Conservation (phyloP, 1,139 yeast genomes). For the Suhomyces guaymorum region DNA sequence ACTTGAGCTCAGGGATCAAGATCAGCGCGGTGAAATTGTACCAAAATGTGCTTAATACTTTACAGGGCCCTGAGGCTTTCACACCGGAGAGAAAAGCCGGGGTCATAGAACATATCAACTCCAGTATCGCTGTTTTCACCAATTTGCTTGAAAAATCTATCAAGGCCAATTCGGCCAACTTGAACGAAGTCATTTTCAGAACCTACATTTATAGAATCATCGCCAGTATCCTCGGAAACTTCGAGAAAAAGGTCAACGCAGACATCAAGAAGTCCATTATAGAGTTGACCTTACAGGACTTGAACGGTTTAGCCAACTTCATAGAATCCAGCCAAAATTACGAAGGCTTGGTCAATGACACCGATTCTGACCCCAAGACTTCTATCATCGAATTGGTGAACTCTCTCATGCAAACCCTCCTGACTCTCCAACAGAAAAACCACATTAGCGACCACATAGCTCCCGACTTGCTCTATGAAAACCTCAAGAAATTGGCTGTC, state of each 20-base stretch:
- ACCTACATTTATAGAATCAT: constrained; percentile 33
- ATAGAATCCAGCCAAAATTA: constrained; percentile 15
- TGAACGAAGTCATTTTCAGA: constrained; percentile 24
- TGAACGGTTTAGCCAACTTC: constrained; percentile 13
- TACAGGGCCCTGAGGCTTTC: constrained; percentile 55
- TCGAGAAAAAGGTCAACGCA: constrained; percentile 29
- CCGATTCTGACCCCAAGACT: constrained; percentile 20
- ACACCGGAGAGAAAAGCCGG: constrained; percentile 33
- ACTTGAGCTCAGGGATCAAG: constrained; percentile 41
- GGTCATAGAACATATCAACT: constrained; percentile 31
- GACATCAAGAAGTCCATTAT: constrained; percentile 23
- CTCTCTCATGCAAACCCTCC: constrained; percentile 28
- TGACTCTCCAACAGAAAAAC: constrained; percentile 30
- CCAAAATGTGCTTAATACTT: constrained; percentile 51
- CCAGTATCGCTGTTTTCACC: constrained; percentile 22
- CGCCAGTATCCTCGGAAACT: constrained; percentile 31
- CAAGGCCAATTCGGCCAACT: constrained; percentile 3
- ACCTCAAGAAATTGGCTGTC: constrained; percentile 2
- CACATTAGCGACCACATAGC: constrained; percentile 15
- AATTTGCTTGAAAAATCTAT: constrained; percentile 11
- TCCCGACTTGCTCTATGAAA: constrained; percentile 1
- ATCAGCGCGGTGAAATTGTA: constrained; percentile 53
- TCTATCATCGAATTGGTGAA: constrained; percentile 18
- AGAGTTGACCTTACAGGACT: constrained; percentile 23
- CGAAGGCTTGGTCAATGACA: constrained; percentile 6